phyloP scores from a whole-genome alignment of 2,329 filamentous ascomycete genomes.

The Pleomassaria siparia region DNA sequence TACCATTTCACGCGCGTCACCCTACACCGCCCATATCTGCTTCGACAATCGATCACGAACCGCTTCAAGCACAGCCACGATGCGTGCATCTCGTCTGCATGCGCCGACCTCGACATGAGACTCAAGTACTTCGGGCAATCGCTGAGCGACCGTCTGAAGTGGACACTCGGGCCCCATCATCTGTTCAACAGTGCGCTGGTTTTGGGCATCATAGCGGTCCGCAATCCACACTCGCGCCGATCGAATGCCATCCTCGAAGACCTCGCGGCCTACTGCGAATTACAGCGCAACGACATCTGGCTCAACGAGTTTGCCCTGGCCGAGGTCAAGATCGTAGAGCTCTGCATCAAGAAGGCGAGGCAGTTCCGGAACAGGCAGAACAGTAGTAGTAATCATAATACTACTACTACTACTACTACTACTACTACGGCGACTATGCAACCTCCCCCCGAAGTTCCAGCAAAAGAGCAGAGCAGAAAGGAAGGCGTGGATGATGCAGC shows the following conservation, averaged over 20 bases:
- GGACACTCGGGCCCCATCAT: slow-evolving; percentile 41
- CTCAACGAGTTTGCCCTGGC: slow-evolving; percentile 46
- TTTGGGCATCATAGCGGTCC: slow-evolving; percentile 41
- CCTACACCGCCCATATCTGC: slow-evolving; percentile 44
- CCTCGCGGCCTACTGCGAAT: slow-evolving; percentile 46
- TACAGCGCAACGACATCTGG: slow-evolving; percentile 45
- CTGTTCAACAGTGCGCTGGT: slow-evolving; percentile 49
- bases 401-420: too few relatives aligned
- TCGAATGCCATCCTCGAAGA: slow-evolving; percentile 43
- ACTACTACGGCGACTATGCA: too few relatives aligned
- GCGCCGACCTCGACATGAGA: slow-evolving; percentile 44
- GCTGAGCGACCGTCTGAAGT: slow-evolving; percentile 38
- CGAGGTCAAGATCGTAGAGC: slow-evolving; percentile 47
- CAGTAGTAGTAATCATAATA: background rate
- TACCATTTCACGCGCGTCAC: slow-evolving; percentile 47
- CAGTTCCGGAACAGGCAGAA: slow-evolving; percentile 11
- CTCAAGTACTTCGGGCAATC: slow-evolving; percentile 35
- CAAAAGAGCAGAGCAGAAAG: background rate
- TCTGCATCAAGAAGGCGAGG: slow-evolving; percentile 39
- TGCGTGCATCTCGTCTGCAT: slow-evolving; percentile 45
- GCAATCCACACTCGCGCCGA: slow-evolving; percentile 32
- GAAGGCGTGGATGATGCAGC: background rate
- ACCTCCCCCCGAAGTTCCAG: background rate
- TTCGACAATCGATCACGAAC: slow-evolving; percentile 46
- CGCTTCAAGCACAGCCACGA: slow-evolving; percentile 45